phyloP scores from a whole-genome alignment of 2,329 filamentous ascomycete species.

The Nannizziopsis arthrosporioides region DNA sequence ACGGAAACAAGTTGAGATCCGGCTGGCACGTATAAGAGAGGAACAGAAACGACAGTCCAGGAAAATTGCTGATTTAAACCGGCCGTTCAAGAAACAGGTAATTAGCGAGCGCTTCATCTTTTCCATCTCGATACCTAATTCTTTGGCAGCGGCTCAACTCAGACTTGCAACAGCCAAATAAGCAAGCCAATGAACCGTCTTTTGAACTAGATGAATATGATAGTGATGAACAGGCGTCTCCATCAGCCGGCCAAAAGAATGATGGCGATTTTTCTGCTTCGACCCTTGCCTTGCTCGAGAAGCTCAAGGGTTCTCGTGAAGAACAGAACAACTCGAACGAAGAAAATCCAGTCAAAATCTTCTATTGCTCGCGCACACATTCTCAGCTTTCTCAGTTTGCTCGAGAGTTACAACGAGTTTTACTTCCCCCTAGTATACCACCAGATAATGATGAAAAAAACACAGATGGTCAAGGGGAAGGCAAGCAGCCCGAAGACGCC shows the following conservation, averaged over 20 bases:
- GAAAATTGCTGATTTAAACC: conserved; percentile 39
- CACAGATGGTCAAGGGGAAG: neutral
- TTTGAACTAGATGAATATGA: conserved; percentile 69
- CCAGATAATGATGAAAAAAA: conserved; percentile 23
- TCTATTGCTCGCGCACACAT: conserved; percentile 85
- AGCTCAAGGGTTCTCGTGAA: conserved; percentile 41
- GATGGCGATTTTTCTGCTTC: conserved; percentile 54
- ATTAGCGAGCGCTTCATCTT: conserved; percentile 6
- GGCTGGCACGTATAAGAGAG: conserved; percentile 50
- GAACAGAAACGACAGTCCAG: conserved; percentile 51
- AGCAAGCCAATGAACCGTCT: conserved; percentile 12
- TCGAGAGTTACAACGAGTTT: conserved; percentile 66
- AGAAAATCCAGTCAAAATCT: conserved; percentile 66
- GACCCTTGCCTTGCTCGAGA: conserved; percentile 61
- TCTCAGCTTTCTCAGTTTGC: conserved; percentile 86
- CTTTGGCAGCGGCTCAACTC: conserved; percentile 4
- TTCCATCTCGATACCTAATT: neutral
- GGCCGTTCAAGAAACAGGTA: conserved; percentile 37
- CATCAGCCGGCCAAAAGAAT: conserved; percentile 22
- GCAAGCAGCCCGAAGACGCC: conserved; percentile 17
- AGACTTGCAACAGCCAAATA: neutral
- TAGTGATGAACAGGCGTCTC: conserved; percentile 44
- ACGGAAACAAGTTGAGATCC: conserved; percentile 63
- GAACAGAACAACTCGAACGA: conserved; percentile 37
- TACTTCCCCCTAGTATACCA: conserved; percentile 60